phyloP scores from a whole-genome alignment of 108 stramenopile genomes.

The Chaetoceros tenuissimus region DNA sequence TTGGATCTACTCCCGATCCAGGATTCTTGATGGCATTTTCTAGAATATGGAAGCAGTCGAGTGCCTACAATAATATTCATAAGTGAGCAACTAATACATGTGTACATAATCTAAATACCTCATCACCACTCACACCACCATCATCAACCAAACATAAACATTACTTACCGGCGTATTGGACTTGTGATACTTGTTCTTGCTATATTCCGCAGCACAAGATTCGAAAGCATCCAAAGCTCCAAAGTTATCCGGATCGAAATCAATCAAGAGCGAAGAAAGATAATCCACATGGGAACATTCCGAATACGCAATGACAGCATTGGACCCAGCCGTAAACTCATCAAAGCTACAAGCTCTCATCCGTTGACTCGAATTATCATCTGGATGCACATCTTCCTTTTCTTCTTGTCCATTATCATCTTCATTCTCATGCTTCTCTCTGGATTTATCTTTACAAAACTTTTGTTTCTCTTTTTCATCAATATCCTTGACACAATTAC shows the following conservation, averaged over 20 bases:
- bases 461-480: constrained; percentile 9
- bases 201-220: constrained; percentile 39
- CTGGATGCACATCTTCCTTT: neutral
- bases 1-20: constrained; percentile 11
- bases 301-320: constrained; percentile 52
- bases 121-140: too few species aligned
- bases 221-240: constrained; percentile 80
- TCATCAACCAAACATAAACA: too few species aligned
- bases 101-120: too few species aligned
- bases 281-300: constrained; percentile 59
- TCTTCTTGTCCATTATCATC: constrained; percentile 16
- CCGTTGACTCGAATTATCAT: neutral
- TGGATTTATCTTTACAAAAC: constrained; percentile 49
- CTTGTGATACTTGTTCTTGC: too few species aligned
- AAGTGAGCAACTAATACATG: constrained; percentile 49
- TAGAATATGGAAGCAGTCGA: constrained; percentile 80
- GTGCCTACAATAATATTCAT: constrained; percentile 62
- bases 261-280: constrained; percentile 54
- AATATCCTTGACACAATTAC: constrained; percentile 51
- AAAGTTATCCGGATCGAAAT: constrained; percentile 86
- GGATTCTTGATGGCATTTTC: constrained; percentile 51
- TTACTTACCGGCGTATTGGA: too few species aligned
- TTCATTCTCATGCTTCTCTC: constrained; percentile 6
- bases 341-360: neutral
- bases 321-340: constrained; percentile 18